Base-by-base conservation (phyloP, 169 alveolate species). In the Plasmodium inui region DNA sequence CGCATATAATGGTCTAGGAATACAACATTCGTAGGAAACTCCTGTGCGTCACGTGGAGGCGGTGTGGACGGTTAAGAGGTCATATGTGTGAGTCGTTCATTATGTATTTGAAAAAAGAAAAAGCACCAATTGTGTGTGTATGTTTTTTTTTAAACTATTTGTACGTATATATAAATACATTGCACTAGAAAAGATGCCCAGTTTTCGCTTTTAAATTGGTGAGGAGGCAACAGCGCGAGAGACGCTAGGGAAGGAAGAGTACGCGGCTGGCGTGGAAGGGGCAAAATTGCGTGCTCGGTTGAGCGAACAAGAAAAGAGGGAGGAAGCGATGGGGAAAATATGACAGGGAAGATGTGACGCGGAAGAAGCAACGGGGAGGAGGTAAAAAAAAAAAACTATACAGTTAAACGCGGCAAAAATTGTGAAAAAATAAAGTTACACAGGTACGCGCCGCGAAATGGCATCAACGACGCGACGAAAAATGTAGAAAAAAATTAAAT, bases 401-500 rank as follows among this genome's bases (percentile, higher is more conserved):
- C 26, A 50, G 61, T 7, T 50, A 50, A 50, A 50, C 61, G 12
- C 3, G 3, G 17, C 22, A 50, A 50, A 74, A 74, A 26, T 74
- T 32, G 53, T 34, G 22, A 74, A 74, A 34, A 74, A 74, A 32
- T 9, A 0, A 74, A 74, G 0, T 22, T 32, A 74, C 46, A 12
- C 37, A 26, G 28, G 44, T 17, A 74, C 37, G 55, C 46, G 26
- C 17, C 0, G 22, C 17, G 28, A 30, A 74, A 74, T 32, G 28
- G 30, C 37, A 74, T 32, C 14, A 74, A 32, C n/a, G 4, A 34
- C 28, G 32, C 28, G 44, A 17, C 37, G 32, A 74, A 32, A 34
- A 74, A 74, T 34, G 44, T 34, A 74, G 37, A 74, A 74, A 74
- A 74, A 74, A 74, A 74, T 7, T 32, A 32, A 74, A 74, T 7